phyloP scores from a whole-genome alignment of 106 monocot genomes.

The Chionographis japonica region DNA sequence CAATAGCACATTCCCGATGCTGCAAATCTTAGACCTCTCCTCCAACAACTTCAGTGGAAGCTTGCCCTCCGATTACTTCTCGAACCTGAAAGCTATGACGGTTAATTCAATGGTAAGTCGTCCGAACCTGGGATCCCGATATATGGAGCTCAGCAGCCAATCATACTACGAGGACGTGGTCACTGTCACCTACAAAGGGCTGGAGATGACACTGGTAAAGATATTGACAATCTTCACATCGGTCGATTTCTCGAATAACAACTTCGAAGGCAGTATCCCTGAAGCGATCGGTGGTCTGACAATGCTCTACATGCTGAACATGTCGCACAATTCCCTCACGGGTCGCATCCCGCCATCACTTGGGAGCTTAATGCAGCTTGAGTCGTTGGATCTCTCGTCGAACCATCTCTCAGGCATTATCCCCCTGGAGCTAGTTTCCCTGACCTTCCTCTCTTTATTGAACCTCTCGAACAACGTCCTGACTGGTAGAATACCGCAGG shows the following conservation, averaged over 20 bases:
- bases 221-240: constrained; percentile 41
- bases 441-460: constrained; percentile 51
- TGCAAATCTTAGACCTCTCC: constrained; percentile 74
- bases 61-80: constrained; percentile 26
- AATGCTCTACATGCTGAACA: constrained; percentile 38
- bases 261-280: constrained; percentile 55
- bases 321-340: constrained; percentile 47
- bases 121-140: background rate
- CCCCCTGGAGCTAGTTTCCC: constrained; percentile 23
- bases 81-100: constrained; percentile 48
- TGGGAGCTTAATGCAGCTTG: constrained; percentile 34
- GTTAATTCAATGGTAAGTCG: background rate
- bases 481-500: constrained; percentile 40
- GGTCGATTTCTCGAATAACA: constrained; percentile 65
- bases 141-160: background rate
- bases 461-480: constrained; percentile 57
- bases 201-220: constrained; percentile 29
- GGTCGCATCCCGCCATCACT: constrained; percentile 45
- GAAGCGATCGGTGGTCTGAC: constrained; percentile 31
- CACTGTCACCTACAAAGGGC: constrained; percentile 53
- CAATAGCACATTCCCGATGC: constrained; percentile 21
- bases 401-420: constrained; percentile 60
- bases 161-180: constrained; percentile 38
- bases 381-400: constrained; percentile 62
- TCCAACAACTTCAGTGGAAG: constrained; percentile 61